These are phyloP conservation scores for Medicago truncatula DNA, from an alignment of 306 rosid genomes.

Conservation along the genomic window DNA sequence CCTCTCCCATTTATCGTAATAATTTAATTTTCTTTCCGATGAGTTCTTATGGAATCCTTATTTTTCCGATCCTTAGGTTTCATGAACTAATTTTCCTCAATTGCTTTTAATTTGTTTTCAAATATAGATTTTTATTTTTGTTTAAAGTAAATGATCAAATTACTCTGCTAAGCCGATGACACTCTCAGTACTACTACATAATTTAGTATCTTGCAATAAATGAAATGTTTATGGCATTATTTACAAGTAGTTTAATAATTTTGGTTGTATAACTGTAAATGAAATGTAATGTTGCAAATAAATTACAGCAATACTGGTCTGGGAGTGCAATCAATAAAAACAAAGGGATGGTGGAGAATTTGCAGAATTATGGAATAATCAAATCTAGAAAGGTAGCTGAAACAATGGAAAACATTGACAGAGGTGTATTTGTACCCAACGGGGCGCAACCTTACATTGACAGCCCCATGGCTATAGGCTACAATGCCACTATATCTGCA, in stretches of 20 bases:
- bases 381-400: constrained; percentile 69
- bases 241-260: no score
- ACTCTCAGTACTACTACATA: no score
- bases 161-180: no score
- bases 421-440: constrained; percentile 78
- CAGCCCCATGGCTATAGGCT: constrained; percentile 83
- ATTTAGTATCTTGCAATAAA: no score
- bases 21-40: background rate
- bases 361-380: constrained; percentile 71
- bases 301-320: constrained; percentile 68
- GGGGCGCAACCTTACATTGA: constrained; percentile 76
- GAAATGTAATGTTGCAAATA: constrained; percentile 2
- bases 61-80: background rate
- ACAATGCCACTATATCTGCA: constrained; percentile 95
- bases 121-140: background rate
- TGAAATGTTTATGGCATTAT: no score
- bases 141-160: background rate
- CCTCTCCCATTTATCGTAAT: background rate
- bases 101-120: background rate
- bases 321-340: constrained; percentile 60
- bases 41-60: background rate
- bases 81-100: background rate
- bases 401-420: constrained; percentile 78
- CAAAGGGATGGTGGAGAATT: constrained; percentile 85
- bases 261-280: no score